phyloP scores from a whole-genome alignment of 1,284 basidiomycete species.

The Pterulicium gracile region DNA sequence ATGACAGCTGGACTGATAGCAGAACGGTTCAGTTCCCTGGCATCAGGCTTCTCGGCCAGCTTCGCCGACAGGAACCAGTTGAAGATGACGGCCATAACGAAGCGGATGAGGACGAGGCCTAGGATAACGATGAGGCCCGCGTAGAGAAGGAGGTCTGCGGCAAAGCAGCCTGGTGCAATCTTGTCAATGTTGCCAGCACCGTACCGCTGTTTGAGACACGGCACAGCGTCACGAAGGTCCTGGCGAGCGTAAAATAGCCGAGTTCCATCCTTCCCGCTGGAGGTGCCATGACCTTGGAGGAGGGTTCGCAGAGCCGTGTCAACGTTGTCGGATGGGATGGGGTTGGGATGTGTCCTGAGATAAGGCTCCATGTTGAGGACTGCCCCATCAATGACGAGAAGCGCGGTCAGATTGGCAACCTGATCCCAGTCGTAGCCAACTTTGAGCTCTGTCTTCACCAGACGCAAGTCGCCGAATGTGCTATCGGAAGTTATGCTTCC shows the following conservation, averaged over 20 bases:
- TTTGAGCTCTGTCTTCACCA: slow-evolving; percentile 53
- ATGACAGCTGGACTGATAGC: slow-evolving; percentile 90
- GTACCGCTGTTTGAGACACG: slow-evolving; percentile 80
- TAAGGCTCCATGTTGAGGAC: slow-evolving; percentile 94
- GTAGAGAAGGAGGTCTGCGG: slow-evolving; percentile 86
- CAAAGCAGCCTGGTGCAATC: slow-evolving; percentile 91
- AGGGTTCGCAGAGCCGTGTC: slow-evolving; percentile 79
- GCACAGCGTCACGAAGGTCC: slow-evolving; percentile 57
- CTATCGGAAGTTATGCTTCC: slow-evolving; percentile 41
- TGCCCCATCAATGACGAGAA: slow-evolving; percentile 84
- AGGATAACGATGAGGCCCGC: slow-evolving; percentile 88
- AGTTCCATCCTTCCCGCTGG: slow-evolving; percentile 83
- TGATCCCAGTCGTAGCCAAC: slow-evolving; percentile 89
- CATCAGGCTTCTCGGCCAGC: slow-evolving; percentile 66
- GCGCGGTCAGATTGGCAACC: slow-evolving; percentile 56
- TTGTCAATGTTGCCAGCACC: slow-evolving; percentile 95
- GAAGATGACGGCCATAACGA: slow-evolving; percentile 94
- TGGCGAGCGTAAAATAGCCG: slow-evolving; percentile 68
- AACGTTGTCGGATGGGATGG: slow-evolving; percentile 68
- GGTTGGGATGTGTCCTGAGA: slow-evolving; percentile 57
- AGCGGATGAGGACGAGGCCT: slow-evolving; percentile 82
- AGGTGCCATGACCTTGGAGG: slow-evolving; percentile 34
- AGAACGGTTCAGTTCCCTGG: slow-evolving; percentile 55
- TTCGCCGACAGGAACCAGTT: slow-evolving; percentile 87
- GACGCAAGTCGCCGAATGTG: slow-evolving; percentile 48